Evolutionary conservation across 805 yeast genomes (phyloP).

Genomic region (Zygosaccharomyces pseudorouxii): DNA sequence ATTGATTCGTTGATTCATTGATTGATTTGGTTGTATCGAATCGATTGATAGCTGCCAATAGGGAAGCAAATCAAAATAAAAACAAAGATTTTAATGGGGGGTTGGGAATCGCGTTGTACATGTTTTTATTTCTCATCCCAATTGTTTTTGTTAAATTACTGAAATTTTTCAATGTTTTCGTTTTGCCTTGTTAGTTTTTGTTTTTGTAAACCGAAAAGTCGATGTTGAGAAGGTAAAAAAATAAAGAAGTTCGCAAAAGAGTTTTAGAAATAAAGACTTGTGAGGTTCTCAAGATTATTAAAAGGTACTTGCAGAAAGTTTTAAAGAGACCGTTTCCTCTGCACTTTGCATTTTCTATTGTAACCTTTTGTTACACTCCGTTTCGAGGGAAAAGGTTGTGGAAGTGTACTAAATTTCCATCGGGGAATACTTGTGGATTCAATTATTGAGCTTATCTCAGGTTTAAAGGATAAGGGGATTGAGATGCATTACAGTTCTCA

Average conservation of each 20-base stretch:
- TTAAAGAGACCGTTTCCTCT: neutral
- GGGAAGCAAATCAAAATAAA: slow-evolving; percentile 2
- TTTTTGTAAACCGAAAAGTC: slow-evolving; percentile 13
- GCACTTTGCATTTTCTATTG: neutral
- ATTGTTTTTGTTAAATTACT: neutral
- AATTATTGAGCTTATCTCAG: neutral
- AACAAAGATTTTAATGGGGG: neutral
- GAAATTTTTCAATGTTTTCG: slow-evolving; percentile 8
- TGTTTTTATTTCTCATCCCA: slow-evolving; percentile 1
- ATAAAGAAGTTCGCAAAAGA: slow-evolving; percentile 5
- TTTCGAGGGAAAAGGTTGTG: slow-evolving; percentile 2
- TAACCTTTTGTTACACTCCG: neutral
- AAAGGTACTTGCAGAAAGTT: neutral
- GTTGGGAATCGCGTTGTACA: slow-evolving; percentile 1
- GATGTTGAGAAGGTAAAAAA: slow-evolving; percentile 1
- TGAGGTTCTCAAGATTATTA: neutral
- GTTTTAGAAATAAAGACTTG: neutral
- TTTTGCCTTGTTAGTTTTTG: slow-evolving; percentile 11
- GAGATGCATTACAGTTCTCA: slow-evolving; percentile 18
- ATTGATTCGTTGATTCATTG: neutral
- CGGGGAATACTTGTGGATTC: slow-evolving; percentile 2
- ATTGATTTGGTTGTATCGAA: neutral
- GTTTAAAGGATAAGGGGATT: neutral
- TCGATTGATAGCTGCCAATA: neutral
- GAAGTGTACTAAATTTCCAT: slow-evolving; percentile 2